Evolutionary conservation across 1,284 basidiomycete genomes (phyloP), one percentile per base, ranked within the genome.

Genomic region (Ganoderma boninense): DNA sequence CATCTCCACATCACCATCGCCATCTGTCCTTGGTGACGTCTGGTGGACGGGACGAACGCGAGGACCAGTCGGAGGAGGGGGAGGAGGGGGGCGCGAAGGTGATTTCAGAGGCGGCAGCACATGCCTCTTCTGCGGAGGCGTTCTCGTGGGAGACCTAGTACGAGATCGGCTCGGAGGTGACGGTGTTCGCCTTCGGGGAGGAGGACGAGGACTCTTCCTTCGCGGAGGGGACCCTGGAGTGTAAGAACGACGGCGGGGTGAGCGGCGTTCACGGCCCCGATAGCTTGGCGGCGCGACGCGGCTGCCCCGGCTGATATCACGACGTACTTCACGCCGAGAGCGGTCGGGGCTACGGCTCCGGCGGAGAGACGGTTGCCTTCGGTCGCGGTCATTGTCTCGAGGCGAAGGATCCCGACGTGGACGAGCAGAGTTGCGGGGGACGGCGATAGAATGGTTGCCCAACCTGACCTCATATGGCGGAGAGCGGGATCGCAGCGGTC

Each of bases 381-480:
- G n/a, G 42, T 42, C 35, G 4, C 60, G 69, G 35, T 69, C 69
- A 4, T 65, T 69, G 16, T 60, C 63, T 35, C 38, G 67, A 26
- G 68, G 72, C 2, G 69, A 70, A 57, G 66, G 69, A 18, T 70
- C 69, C 40, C 67, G 68, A 23, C 60, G 65, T 14, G 69, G 35
- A 20, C 72, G 68, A 56, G 65, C 38, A 38, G 49, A 29, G 29
- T 26, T 52, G 23, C 70, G 69, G 20, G 65, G 65, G 13, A 68
- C 35, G n/a, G 72, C 67, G 29, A 81, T 79, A 13, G 84, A 80
- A 72, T 82, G 82, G 57, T 81, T 81, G 32, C 81, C 83, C 42
- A 82, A 73, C 72, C 80, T 81, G 13, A 73, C 57, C 32, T 74
- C 72, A 20, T 73, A 70, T 20, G 73, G 69, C 52, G 68, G 64